Evolutionary conservation across 2,329 filamentous ascomycete genomes (phyloP).

Genomic region (Trichoderma sp.): DNA sequence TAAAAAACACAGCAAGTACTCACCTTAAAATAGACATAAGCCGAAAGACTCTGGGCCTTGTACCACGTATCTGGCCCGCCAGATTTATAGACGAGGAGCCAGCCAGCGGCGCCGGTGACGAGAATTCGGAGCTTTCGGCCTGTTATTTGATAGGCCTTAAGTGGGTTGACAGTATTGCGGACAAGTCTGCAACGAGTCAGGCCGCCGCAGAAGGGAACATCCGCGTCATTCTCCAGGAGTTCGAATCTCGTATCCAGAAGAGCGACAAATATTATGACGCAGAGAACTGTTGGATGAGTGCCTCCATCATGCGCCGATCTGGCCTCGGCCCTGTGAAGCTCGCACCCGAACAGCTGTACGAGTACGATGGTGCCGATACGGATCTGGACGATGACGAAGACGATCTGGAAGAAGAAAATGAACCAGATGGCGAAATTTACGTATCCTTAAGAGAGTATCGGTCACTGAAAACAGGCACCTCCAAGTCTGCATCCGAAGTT

Average conservation of each 20-base stretch:
- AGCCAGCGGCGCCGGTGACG: constrained; percentile 27
- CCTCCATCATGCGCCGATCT: constrained; percentile 37
- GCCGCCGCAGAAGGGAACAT: constrained; percentile 45
- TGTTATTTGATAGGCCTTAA: constrained; percentile 62
- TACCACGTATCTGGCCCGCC: constrained; percentile 61
- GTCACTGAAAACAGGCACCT: neutral
- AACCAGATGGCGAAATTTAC: constrained; percentile 34
- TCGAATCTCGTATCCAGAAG: constrained; percentile 47
- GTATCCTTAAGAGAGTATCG: constrained; percentile 2
- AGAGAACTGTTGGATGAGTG: constrained; percentile 49
- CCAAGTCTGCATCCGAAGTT: neutral
- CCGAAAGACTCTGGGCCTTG: constrained; percentile 49
- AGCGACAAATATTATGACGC: constrained; percentile 50
- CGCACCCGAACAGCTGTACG: constrained; percentile 51
- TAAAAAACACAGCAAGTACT: neutral
- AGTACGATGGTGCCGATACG: constrained; percentile 30
- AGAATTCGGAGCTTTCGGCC: constrained; percentile 52
- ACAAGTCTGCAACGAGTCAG: constrained; percentile 39
- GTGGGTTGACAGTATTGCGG: constrained; percentile 27
- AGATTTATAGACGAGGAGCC: constrained; percentile 47
- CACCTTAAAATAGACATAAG: constrained; percentile 49
- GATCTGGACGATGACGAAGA: neutral
- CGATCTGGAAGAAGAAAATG: constrained; percentile 32
- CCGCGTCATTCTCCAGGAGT: constrained; percentile 43
- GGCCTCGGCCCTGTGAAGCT: constrained; percentile 45